phyloP scores from a whole-genome alignment of 208 protist species.

The Trypanosoma conorhini region DNA sequence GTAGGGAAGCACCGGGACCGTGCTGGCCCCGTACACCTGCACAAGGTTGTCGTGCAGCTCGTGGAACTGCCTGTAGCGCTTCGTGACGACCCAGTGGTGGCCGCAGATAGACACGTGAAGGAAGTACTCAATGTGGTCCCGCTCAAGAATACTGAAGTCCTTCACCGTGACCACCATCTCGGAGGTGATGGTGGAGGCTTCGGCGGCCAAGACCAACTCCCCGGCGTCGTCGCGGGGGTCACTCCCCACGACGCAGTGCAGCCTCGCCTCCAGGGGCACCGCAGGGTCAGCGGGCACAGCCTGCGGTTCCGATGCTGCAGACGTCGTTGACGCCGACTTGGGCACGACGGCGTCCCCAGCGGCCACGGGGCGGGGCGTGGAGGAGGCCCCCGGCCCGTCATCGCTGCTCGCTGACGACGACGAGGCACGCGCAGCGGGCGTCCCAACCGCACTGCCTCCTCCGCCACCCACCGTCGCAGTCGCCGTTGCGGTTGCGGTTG shows the following conservation, averaged over 20 bases:
- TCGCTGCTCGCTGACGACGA: not conserved
- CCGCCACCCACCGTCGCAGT: not conserved
- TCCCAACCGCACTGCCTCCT: not conserved
- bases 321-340: not conserved
- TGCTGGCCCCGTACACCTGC: conserved; percentile 10
- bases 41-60: conserved; percentile 16
- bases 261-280: not conserved
- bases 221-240: not conserved
- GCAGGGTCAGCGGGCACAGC: not conserved
- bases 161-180: conserved; percentile 20
- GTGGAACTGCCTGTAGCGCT: conserved; percentile 17
- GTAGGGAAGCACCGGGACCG: conserved; percentile 1
- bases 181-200: conserved; percentile 23
- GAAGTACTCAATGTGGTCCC: conserved; percentile 28
- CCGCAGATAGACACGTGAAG: conserved; percentile 25
- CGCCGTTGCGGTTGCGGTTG: not conserved
- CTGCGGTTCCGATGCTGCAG: not conserved
- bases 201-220: conserved; percentile 20
- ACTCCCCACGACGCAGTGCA: not conserved
- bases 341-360: not conserved
- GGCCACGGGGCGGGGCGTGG: not conserved
- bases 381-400: not conserved
- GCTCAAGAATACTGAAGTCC: conserved; percentile 25
- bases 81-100: conserved; percentile 26
- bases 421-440: not conserved